Base-by-base conservation (phyloP, 2,329 filamentous ascomycete genomes). In the Aureobasidium sp. region DNA sequence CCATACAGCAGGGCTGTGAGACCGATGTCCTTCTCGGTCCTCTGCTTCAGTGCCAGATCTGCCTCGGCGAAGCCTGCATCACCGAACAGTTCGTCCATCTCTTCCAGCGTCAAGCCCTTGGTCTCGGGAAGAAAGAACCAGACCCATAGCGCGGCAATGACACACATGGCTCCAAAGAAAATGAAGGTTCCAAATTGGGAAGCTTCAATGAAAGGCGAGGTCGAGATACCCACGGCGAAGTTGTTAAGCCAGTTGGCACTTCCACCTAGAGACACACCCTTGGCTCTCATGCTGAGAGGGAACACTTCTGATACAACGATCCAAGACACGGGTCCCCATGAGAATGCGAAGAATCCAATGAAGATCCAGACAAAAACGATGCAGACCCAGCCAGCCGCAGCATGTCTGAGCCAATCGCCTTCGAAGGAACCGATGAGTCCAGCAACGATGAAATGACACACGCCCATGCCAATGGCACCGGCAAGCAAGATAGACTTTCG, bases 361-460 rank as follows among this genome's bases (percentile, higher is more conserved):
- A 86, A 89, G 1, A 89, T 73, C 85, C 85, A 89, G 6, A 86
- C 80, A 76, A 86, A 83, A 44, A 66, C 74, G 4, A 79, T 83
- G 0, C 83, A 77, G 3, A 71, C 84, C 58, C 57, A 60, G 30
- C 57, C 58, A 10, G 48, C 57, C 11, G 47, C 59, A 5, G 38
- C 38, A 42, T 68, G 61, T 2, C 54, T 44, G 0, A 53, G 12
- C 66, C 64, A 67, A 25, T 58, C 35, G n/a, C 34, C 32, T n/a
- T 54, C 47, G 44, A 58, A 67, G 0, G 51, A 42, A 8, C 59
- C 60, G 11, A 60, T 49, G 6, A 66, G 52, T 7, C 53, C 58
- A 24, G 63, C 63, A 12, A 72, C 65, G 42, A 63, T 64, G 14
- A 66, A 56, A 48, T 68, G 60, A 8, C 62, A 59, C 19, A 57